A percentile compares a stretch with the other conserved stretches of the same genome.
These are phyloP conservation scores for Graphiopsis chlorocephala DNA, from an alignment of 2,329 filamentous ascomycete species.

Conservation along the genomic window DNA sequence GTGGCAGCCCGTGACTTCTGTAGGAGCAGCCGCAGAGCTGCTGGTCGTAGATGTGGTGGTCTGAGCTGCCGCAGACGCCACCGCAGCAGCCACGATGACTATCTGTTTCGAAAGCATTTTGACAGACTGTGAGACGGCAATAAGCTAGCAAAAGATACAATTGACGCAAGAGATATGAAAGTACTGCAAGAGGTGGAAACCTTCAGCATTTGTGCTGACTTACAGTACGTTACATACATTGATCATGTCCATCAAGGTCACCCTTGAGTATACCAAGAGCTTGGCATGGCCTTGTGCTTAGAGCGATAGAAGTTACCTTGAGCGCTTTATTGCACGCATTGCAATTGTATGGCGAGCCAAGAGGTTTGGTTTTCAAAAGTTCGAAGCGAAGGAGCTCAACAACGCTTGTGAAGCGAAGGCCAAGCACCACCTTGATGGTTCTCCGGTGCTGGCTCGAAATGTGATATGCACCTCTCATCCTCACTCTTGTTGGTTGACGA, in stretches of 20 bases:
- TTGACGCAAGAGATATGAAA: not conserved
- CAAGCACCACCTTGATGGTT: slow-evolving; percentile 14
- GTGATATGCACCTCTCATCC: not conserved
- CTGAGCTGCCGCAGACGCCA: slow-evolving; percentile 1
- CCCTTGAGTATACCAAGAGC: slow-evolving; percentile 1
- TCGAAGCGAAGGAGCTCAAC: slow-evolving; percentile 11
- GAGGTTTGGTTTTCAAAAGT: not conserved
- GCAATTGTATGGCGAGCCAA: slow-evolving; percentile 1
- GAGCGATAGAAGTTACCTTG: not conserved
- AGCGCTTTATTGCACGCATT: not conserved
- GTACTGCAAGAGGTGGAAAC: not conserved
- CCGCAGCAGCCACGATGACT: not conserved
- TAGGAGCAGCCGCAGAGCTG: slow-evolving; percentile 2
- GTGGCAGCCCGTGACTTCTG: slow-evolving; percentile 9
- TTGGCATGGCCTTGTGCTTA: not conserved
- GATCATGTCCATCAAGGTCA: slow-evolving; percentile 7
- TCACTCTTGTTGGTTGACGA: not conserved
- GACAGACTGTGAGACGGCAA: not conserved
- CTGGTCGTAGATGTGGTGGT: not conserved
- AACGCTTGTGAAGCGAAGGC: not conserved
- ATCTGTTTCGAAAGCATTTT: slow-evolving; percentile 1
- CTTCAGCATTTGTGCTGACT: not conserved
- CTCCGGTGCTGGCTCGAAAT: not conserved
- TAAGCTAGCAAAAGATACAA: not conserved
- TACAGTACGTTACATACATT: not conserved